These are phyloP conservation scores for Bremia lactucae DNA, from an alignment of 352 stramenopile genomes.

Conservation along the genomic window DNA sequence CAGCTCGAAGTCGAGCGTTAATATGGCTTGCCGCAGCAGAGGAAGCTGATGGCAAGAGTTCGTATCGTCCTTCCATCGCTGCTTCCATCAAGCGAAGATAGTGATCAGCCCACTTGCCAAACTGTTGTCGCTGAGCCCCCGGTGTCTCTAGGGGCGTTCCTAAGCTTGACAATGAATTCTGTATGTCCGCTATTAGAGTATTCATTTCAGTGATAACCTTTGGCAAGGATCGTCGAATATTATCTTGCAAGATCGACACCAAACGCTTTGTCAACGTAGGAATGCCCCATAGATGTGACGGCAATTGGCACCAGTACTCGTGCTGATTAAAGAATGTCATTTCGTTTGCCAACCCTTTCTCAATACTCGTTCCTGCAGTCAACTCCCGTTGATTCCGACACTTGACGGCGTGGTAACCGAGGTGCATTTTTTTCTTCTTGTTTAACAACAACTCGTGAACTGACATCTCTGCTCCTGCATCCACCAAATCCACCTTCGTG, in stretches of 20 bases:
- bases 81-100: slow-evolving; percentile 30
- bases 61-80: slow-evolving; percentile 26
- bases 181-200: slow-evolving; percentile 10
- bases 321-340: slow-evolving; percentile 42
- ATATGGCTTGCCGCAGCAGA: background rate
- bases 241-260: slow-evolving; percentile 38
- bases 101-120: slow-evolving; percentile 19
- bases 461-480: slow-evolving; percentile 54
- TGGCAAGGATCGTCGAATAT: slow-evolving; percentile 34
- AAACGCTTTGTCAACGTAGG: slow-evolving; percentile 22
- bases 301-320: slow-evolving; percentile 30
- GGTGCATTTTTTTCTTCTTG: slow-evolving; percentile 47
- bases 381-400: slow-evolving; percentile 67
- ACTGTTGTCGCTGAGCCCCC: slow-evolving; percentile 21
- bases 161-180: slow-evolving; percentile 14
- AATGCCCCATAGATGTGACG: slow-evolving; percentile 25
- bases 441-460: slow-evolving; percentile 72
- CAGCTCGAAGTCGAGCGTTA: slow-evolving; percentile 17
- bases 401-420: slow-evolving; percentile 84
- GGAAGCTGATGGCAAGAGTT: slow-evolving; percentile 1
- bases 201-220: slow-evolving; percentile 36
- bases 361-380: slow-evolving; percentile 38
- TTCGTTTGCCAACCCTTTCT: slow-evolving; percentile 42
- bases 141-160: slow-evolving; percentile 16
- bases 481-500: slow-evolving; percentile 85